Conservation (phyloP, 1,284 basidiomycete genomes). For the Porogramme epimiltina region DNA sequence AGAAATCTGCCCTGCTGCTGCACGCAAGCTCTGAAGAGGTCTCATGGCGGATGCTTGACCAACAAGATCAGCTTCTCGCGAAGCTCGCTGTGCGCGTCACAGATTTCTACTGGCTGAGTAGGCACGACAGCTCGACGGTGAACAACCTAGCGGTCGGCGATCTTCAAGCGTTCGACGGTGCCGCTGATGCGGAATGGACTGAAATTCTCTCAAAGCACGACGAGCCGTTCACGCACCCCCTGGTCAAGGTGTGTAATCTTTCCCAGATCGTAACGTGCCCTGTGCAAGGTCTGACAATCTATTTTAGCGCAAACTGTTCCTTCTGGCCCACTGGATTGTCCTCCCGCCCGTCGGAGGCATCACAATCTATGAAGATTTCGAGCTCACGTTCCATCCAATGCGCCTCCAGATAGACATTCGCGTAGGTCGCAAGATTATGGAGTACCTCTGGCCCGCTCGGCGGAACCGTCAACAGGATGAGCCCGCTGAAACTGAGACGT, state of each 20-base stretch:
- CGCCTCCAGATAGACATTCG: conserved; percentile 85
- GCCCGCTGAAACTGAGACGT: conserved; percentile 27
- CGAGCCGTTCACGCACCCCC: conserved; percentile 66
- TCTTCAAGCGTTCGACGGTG: conserved; percentile 87
- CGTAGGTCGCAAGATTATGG: conserved; percentile 83
- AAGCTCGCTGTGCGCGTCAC: conserved; percentile 85
- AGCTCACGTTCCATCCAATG: conserved; percentile 85
- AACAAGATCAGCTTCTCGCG: conserved; percentile 73
- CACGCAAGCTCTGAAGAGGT: conserved; percentile 87
- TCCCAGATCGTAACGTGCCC: neutral
- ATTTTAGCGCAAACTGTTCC: conserved; percentile 61
- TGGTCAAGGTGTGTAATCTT: conserved; percentile 56
- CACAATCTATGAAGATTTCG: conserved; percentile 85
- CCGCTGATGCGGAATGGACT: conserved; percentile 82
- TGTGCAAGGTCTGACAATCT: neutral
- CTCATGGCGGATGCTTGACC: conserved; percentile 93
- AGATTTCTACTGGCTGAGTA: conserved; percentile 84
- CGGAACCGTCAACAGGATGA: conserved; percentile 44
- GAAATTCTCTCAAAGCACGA: conserved; percentile 85
- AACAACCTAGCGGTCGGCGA: conserved; percentile 81
- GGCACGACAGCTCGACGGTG: conserved; percentile 87
- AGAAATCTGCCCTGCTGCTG: conserved; percentile 82
- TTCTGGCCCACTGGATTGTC: conserved; percentile 77
- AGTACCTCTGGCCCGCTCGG: conserved; percentile 84
- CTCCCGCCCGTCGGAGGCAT: conserved; percentile 95